Base-by-base conservation (phyloP, 2,329 filamentous ascomycete genomes). In the Exserohilum turcica region DNA sequence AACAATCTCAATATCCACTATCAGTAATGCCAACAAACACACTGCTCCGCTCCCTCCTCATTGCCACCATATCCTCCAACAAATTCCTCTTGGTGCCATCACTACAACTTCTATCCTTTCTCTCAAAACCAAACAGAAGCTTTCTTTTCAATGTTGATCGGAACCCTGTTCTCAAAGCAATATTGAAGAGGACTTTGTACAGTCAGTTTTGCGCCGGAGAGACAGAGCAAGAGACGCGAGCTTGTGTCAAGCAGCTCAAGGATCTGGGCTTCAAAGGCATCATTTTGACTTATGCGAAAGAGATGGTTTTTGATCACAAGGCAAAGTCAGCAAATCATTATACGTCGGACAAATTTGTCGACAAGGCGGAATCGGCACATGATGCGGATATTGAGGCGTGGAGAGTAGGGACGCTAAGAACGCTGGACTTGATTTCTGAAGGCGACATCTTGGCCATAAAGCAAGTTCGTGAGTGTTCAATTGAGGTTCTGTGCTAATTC, bases 161-260 rank as follows among this genome's bases (percentile, higher is more conserved):
- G 43, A 96, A 96, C 68, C 84, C 85, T 0, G 38, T 93, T 1
- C 80, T 96, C n/a, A 85, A 86, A 37, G 83, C 79, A 48, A 70
- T 91, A 36, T 78, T 96, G 47, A 91, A 91, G 70, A 84, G 87
- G 68, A 94, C 90, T 0, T 90, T 96, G 63, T 96, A 96, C 74
- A 86, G 86, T 35, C 92, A 96, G 67, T 96, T 96, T 72, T 96
- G 92, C 73, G 91, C 91, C 0, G 92, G 92, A 35, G 89, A 91
- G 72, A 89, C 84, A 38, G 79, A 82, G 1, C 61, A 71, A 3
- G 89, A 96, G 73, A 88, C 95, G 4, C 79, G 79, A 43, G 76
- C 73, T 33, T 72, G 68, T 24, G 92, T 88, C 0, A 83, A 91
- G 32, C 69, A 80, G 2, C 77, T 82, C 4, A 80, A 96, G 12